A percentile compares a stretch with the other conserved stretches of the same genome.
These are phyloP conservation scores for Penicillium corylophilum DNA, from an alignment of 2,329 filamentous ascomycete genomes.

Conservation along the genomic window DNA sequence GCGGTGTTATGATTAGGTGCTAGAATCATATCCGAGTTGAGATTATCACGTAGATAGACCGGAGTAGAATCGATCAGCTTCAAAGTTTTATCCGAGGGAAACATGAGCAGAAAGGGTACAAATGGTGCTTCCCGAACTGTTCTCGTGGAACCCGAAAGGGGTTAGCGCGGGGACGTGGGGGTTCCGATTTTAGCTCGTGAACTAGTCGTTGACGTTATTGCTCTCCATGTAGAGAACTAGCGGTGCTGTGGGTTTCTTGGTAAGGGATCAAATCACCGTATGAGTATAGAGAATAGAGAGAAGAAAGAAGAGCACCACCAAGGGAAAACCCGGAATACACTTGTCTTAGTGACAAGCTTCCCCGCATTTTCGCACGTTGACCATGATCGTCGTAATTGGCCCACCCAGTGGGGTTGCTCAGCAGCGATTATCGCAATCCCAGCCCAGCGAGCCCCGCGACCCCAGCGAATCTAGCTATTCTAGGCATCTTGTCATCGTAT, in stretches of 20 bases:
- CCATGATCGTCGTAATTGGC: not conserved
- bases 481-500: not conserved
- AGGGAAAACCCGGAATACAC: not conserved
- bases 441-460: not conserved
- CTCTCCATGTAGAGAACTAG: not conserved
- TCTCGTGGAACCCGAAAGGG: slow-evolving; percentile 17
- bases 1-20: too few species aligned
- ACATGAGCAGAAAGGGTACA: not conserved
- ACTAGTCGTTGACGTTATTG: not conserved
- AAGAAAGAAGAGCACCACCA: too few species aligned
- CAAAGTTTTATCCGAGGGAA: slow-evolving; percentile 11
- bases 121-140: slow-evolving; percentile 15
- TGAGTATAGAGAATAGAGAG: too few species aligned
- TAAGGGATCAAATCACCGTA: too few species aligned
- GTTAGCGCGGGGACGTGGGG: slow-evolving; percentile 9
- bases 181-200: slow-evolving; percentile 24
- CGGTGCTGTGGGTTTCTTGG: too few species aligned
- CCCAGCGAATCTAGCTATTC: too few species aligned
- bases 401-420: not conserved
- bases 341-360: not conserved
- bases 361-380: not conserved
- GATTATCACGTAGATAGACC: too few species aligned
- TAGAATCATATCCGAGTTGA: too few species aligned
- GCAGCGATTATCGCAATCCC: too few species aligned
- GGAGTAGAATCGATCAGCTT: too few species aligned